phyloP scores from a whole-genome alignment of 257 asterid species.

The Solanum etuberosum region DNA sequence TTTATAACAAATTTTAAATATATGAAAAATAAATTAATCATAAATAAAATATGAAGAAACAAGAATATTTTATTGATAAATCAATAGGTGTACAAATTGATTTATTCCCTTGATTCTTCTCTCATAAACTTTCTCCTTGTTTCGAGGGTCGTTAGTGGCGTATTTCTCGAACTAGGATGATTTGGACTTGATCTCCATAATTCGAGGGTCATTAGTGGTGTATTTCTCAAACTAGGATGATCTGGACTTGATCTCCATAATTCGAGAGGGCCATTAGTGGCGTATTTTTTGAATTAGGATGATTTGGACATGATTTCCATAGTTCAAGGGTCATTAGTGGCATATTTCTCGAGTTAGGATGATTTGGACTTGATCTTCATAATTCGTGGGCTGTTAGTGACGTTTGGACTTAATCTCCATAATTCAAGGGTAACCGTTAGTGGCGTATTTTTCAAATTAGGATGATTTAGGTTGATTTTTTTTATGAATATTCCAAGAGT shows the following conservation, averaged over 20 bases:
- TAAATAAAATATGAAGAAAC: too few relatives aligned
- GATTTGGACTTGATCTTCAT: too few relatives aligned
- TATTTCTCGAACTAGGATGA: too few relatives aligned
- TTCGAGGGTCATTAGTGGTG: not conserved
- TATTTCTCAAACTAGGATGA: not conserved
- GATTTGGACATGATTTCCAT: not conserved
- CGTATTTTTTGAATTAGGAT: too few relatives aligned
- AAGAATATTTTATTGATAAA: too few relatives aligned
- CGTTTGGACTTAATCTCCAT: not conserved
- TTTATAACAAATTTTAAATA: too few relatives aligned
- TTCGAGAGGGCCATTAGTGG: not conserved
- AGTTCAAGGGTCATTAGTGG: not conserved
- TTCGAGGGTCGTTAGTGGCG: accelerated
- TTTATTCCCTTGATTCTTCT: not conserved
- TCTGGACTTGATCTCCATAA: not conserved
- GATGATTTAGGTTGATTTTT: too few relatives aligned
- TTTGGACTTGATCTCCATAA: not conserved
- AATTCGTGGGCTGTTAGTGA: not conserved
- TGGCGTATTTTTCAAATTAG: not conserved
- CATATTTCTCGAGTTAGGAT: too few relatives aligned
- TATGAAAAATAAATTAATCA: not conserved
- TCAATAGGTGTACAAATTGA: too few relatives aligned
- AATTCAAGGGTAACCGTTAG: not conserved
- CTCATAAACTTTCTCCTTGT: not conserved
- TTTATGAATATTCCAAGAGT: not conserved